Evolutionary conservation across 208 protist species (phyloP).

Genomic region (Trypanosomatidae sp.): DNA sequence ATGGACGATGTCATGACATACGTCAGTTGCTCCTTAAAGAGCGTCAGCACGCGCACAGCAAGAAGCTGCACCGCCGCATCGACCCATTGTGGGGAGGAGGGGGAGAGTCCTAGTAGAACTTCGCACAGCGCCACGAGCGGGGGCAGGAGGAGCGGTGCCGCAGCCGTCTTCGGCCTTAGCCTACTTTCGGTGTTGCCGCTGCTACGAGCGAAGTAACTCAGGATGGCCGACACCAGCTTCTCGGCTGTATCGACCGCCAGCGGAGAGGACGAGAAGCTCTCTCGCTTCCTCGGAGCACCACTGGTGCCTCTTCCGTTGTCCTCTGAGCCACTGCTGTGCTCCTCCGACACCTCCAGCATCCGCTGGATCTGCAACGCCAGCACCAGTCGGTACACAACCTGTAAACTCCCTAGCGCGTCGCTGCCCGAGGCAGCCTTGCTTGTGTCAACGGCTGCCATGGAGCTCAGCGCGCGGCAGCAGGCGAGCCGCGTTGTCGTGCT

Average conservation of each 20-base stretch:
- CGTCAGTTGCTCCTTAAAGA: constrained; percentile 38
- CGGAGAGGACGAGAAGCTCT: neutral
- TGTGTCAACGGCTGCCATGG: constrained; percentile 8
- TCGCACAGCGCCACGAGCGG: constrained; percentile 67
- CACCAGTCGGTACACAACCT: constrained; percentile 45
- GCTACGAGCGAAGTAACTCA: constrained; percentile 13
- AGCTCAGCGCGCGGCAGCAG: constrained; percentile 21
- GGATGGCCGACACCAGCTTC: constrained; percentile 21
- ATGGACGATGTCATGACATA: constrained; percentile 11
- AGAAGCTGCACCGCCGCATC: constrained; percentile 69
- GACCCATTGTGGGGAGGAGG: constrained; percentile 37
- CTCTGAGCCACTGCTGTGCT: neutral
- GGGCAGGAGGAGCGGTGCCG: constrained; percentile 39
- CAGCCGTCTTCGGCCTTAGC: constrained; percentile 35
- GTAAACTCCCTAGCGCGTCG: constrained; percentile 28
- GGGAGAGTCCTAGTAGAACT: constrained; percentile 18
- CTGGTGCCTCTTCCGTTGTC: neutral
- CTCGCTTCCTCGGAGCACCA: neutral
- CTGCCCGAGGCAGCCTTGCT: neutral
- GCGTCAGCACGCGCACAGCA: constrained; percentile 47
- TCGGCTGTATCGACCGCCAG: constrained; percentile 22
- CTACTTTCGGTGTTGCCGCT: neutral
- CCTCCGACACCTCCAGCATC: constrained; percentile 4
- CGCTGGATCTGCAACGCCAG: constrained; percentile 47
- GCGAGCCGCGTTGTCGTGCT: constrained; percentile 22